phyloP scores from a whole-genome alignment of 352 stramenopile species.

The Phytophthora uliginosa region DNA sequence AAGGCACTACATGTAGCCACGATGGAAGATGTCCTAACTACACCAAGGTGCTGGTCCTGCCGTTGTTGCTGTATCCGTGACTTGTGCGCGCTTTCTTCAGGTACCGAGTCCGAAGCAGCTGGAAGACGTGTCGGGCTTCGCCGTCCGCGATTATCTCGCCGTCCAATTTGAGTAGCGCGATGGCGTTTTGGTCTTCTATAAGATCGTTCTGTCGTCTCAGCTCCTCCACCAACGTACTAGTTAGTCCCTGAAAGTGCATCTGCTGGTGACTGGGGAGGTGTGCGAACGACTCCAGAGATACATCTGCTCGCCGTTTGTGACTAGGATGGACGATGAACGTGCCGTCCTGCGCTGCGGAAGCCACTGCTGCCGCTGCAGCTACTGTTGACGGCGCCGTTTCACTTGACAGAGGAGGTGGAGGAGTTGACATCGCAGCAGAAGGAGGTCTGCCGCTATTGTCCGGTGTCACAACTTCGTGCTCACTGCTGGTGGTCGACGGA shows the following conservation, averaged over 20 bases:
- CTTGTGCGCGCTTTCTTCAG: constrained; percentile 60
- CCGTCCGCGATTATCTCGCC: constrained; percentile 57
- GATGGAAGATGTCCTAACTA: constrained; percentile 3
- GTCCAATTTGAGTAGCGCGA: constrained; percentile 69
- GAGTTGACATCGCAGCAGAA: constrained; percentile 5
- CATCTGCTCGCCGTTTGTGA: constrained; percentile 30
- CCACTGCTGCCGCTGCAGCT: constrained; percentile 13
- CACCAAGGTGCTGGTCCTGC: constrained; percentile 27
- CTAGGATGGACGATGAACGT: constrained; percentile 6
- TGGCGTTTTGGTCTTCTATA: constrained; percentile 81
- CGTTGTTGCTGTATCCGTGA: constrained; percentile 20
- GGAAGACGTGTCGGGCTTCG: constrained; percentile 62
- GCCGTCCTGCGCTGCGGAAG: constrained; percentile 8
- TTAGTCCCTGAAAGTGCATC: constrained; percentile 38
- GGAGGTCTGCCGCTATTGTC: constrained; percentile 4
- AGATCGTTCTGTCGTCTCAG: constrained; percentile 72
- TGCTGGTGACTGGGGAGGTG: constrained; percentile 11
- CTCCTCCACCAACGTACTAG: constrained; percentile 55
- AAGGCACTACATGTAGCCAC: not conserved
- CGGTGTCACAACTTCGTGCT: constrained; percentile 12
- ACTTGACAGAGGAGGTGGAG: not conserved
- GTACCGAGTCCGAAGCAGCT: constrained; percentile 58
- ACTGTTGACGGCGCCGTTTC: constrained; percentile 5
- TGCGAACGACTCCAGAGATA: constrained; percentile 21
- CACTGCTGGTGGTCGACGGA: constrained; percentile 18